Evolutionary conservation across 2,329 filamentous ascomycete species (phyloP), one percentile per base, ranked within the genome.

Genomic region (Botryotinia narcissicola): DNA sequence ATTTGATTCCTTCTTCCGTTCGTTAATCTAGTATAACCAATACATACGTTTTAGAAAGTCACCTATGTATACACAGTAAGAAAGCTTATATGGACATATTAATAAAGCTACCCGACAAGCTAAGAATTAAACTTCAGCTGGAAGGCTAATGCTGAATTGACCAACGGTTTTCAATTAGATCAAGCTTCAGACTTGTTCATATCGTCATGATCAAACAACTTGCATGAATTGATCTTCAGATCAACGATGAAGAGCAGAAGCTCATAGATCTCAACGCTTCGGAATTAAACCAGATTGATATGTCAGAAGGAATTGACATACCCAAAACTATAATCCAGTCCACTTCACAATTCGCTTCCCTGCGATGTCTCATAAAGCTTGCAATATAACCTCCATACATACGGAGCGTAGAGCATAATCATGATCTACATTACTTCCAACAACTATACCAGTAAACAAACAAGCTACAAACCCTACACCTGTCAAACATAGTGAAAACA

Each of bases 391-490:
- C 10, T 51, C 4, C 25, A 14, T n/a, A 51, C 25, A 51, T 51
- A 51, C 4, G 0, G 7, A n/a, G 7, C 1, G 32, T 35, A 7
- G 25, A 54, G 48, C 12, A 12, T n/a, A n/a, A 3, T 54, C 48
- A 54, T 14, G n/a, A 51, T 51, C 48, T n/a, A 29, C 16, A 4
- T 7, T 25, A 51, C 18, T 18, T 6, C 42, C 12, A 12, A 14
- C 4, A 12, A 2, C 1, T 20, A 12, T 9, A 10, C 12, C 5
- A 54, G 2, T 7, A 7, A 54, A n/a, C 4, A 7, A n/a, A n/a
- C 2, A 5, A 54, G 16, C 10, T 29, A 4, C 10, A 35, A 64
- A 12, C 10, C 4, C 6, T 25, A 64, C 22, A 29, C 32, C 48
- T 54, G 25, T 54, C 32, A 16, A 37, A 37, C 8, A 9, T 51